A percentile compares a stretch with the other conserved stretches of the same genome.
Evolutionary conservation across 1,139 yeast species (phyloP).

Genomic region (Zygoascus meyerae): DNA sequence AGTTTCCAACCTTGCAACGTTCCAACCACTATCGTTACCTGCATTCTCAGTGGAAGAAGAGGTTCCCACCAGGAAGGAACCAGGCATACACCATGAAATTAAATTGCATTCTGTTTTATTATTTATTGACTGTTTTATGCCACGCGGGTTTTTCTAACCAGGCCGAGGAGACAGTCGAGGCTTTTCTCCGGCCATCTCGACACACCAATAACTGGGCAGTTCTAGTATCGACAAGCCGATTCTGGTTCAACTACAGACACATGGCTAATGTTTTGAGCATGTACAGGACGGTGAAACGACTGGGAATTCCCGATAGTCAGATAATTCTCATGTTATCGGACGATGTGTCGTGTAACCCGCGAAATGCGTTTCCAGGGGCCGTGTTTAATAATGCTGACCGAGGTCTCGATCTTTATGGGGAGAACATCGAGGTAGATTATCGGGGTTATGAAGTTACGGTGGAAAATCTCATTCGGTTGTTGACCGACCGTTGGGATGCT

Average conservation of each 20-base stretch:
- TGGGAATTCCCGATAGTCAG: slow-evolving; percentile 97
- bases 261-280: slow-evolving; percentile 94
- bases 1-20: too few species aligned
- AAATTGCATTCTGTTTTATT: neutral
- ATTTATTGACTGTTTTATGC: neutral
- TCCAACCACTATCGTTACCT: too few species aligned
- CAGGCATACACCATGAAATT: neutral
- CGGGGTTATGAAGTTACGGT: slow-evolving; percentile 98
- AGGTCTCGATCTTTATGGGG: slow-evolving; percentile 91
- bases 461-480: slow-evolving; percentile 80
- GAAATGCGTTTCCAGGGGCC: slow-evolving; percentile 94
- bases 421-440: slow-evolving; percentile 90
- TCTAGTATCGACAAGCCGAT: slow-evolving; percentile 87
- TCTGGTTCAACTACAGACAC: slow-evolving; percentile 97
- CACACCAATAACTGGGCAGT: slow-evolving; percentile 53
- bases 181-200: slow-evolving; percentile 13
- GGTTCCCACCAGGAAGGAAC: too few species aligned
- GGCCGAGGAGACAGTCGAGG: slow-evolving; percentile 3
- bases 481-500: slow-evolving; percentile 93
- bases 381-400: slow-evolving; percentile 93
- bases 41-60: too few species aligned
- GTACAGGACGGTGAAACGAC: slow-evolving; percentile 89
- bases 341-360: slow-evolving; percentile 94
- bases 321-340: slow-evolving; percentile 93
- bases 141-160: neutral